Evolutionary conservation across 495 filamentous ascomycete species (phyloP).

Genomic region (Lasiosphaeria miniovina): DNA sequence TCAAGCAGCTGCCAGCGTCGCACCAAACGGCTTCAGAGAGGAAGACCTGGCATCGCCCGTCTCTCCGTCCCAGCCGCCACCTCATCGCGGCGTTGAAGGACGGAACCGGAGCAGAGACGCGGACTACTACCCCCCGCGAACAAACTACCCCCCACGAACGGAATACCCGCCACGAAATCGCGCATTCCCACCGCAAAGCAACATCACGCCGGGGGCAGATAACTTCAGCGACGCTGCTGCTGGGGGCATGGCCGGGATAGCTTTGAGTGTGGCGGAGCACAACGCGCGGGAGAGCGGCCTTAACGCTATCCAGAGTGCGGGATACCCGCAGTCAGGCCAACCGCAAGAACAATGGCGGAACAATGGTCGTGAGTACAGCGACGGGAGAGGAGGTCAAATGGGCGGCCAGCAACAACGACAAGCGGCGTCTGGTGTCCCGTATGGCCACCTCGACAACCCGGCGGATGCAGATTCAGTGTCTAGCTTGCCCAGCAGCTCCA

Average conservation of each 20-base stretch:
- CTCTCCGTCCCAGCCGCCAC: slow-evolving; percentile 21
- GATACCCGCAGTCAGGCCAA: slow-evolving; percentile 39
- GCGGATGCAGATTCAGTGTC: slow-evolving; percentile 16
- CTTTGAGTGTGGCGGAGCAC: slow-evolving; percentile 67
- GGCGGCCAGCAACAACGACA: slow-evolving; percentile 23
- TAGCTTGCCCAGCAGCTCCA: slow-evolving; percentile 24
- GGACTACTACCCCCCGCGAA: slow-evolving; percentile 19
- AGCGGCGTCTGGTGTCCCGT: background rate
- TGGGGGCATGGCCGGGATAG: slow-evolving; percentile 75
- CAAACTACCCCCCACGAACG: slow-evolving; percentile 18
- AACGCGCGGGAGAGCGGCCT: slow-evolving; percentile 71
- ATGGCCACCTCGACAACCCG: no score
- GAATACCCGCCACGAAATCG: slow-evolving; percentile 20
- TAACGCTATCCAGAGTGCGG: slow-evolving; percentile 58
- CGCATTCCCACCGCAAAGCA: slow-evolving; percentile 44
- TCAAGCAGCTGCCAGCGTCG: slow-evolving; percentile 14
- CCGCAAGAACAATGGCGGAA: slow-evolving; percentile 28
- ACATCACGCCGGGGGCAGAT: slow-evolving; percentile 69
- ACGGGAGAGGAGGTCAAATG: slow-evolving; percentile 8
- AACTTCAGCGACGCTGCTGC: slow-evolving; percentile 68
- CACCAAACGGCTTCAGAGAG: slow-evolving; percentile 11
- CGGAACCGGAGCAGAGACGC: slow-evolving; percentile 29
- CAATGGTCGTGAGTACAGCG: slow-evolving; percentile 31
- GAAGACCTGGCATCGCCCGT: slow-evolving; percentile 21
- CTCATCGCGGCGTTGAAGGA: slow-evolving; percentile 27